These are phyloP conservation scores for Handroanthus guayacan DNA, from an alignment of 257 asterid species.

Conservation along the genomic window DNA sequence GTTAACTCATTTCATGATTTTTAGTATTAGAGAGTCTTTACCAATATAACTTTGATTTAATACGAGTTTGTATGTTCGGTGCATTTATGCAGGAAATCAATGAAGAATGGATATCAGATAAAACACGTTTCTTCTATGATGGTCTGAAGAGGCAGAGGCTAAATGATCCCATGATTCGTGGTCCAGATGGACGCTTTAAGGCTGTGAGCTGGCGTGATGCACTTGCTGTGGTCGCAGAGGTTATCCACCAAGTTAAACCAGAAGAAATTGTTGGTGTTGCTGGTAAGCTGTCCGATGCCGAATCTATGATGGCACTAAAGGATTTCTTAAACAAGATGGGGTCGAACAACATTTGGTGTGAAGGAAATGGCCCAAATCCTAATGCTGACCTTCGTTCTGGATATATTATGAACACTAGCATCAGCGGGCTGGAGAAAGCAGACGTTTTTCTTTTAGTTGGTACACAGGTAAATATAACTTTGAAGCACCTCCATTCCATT, in stretches of 20 bases:
- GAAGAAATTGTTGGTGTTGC: conserved; percentile 94
- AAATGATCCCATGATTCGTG: conserved; percentile 97
- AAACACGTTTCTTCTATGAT: conserved; percentile 96
- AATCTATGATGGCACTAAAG: conserved; percentile 93
- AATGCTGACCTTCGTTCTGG: conserved; percentile 97
- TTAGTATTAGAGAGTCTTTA: background rate
- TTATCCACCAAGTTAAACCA: conserved; percentile 76
- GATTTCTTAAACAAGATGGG: conserved; percentile 92
- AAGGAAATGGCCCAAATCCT: conserved; percentile 85
- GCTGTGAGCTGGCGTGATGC: conserved; percentile 97
- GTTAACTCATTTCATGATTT: conserved; percentile 1
- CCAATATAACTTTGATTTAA: background rate
- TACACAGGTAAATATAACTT: conserved; percentile 74
- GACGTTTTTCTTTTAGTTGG: conserved; percentile 96
- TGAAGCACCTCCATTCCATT: background rate
- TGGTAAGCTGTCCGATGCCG: conserved; percentile 97
- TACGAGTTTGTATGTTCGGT: conserved; percentile 28
- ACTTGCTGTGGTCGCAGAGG: conserved; percentile 85
- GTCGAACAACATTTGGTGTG: conserved; percentile 91
- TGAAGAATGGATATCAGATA: conserved; percentile 99
- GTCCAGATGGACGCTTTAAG: conserved; percentile 96
- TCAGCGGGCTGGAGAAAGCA: conserved; percentile 94
- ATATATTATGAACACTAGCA: conserved; percentile 90
- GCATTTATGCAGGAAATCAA: conserved; percentile 76
- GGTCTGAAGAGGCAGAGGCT: conserved; percentile 98